Percentiles rank a stretch among this genome's conserved stretches.
Conservation (phyloP, 2,329 filamentous ascomycete genomes). For the Cytospora mali region DNA sequence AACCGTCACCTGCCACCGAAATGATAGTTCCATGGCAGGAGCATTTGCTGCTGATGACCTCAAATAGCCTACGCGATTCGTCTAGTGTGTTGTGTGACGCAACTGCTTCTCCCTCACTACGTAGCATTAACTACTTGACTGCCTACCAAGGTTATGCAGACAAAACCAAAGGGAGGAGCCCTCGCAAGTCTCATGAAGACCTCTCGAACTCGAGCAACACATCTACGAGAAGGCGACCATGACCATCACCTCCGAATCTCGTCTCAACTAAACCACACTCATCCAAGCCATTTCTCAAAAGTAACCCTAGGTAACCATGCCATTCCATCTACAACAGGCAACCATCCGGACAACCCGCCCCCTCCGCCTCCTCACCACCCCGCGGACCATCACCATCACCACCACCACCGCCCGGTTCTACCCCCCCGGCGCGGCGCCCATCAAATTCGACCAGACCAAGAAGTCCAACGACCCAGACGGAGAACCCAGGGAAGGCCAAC, state of each 20-base stretch:
- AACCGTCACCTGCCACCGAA: background rate
- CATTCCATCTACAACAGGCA: background rate
- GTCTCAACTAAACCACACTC: background rate
- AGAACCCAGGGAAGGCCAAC: background rate
- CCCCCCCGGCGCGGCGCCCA: background rate
- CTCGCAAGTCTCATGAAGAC: too few species aligned
- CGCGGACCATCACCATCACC: too few species aligned
- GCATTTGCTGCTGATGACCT: background rate
- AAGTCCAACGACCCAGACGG: slow-evolving; percentile 1
- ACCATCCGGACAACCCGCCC: background rate
- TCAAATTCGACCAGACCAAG: slow-evolving; percentile 2
- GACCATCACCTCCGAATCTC: background rate
- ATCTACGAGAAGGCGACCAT: too few species aligned
- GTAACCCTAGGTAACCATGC: background rate
- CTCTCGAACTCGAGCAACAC: too few species aligned
- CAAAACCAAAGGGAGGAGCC: too few species aligned
- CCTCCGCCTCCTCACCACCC: background rate
- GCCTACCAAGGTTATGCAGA: too few species aligned
- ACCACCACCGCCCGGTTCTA: background rate
- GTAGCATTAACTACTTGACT: background rate
- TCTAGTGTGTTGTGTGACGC: background rate
- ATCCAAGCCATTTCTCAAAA: background rate
- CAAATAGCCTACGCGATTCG: background rate
- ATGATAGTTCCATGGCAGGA: background rate
- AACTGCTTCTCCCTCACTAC: background rate